Conservation (phyloP, 2,329 filamentous ascomycete genomes). For the Chrysoporthe cubensis region DNA sequence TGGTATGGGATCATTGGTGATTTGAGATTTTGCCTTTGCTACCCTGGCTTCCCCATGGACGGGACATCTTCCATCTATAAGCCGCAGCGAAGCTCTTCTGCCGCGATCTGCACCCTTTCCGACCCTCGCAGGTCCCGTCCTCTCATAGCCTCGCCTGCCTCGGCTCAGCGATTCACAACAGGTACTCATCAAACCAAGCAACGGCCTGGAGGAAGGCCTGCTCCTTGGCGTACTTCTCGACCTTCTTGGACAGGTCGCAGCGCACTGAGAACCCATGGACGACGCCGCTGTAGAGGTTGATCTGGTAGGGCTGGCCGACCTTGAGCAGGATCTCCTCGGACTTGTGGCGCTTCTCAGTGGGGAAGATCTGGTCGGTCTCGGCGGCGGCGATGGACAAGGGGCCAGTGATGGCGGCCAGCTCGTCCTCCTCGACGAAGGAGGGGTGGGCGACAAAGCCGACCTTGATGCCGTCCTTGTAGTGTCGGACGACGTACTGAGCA, state of each 20-base stretch:
- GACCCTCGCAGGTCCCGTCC: not conserved
- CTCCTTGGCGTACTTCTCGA: constrained; percentile 74
- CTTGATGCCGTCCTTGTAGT: constrained; percentile 65
- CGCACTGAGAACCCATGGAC: constrained; percentile 77
- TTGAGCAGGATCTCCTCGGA: constrained; percentile 66
- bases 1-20: too few relatives aligned
- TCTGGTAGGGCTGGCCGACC: constrained; percentile 68
- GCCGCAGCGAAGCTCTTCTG: not conserved
- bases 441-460: constrained; percentile 78
- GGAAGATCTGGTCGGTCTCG: constrained; percentile 70
- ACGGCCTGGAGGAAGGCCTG: constrained; percentile 80
- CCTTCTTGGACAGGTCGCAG: constrained; percentile 60
- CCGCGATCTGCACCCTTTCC: not conserved
- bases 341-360: constrained; percentile 64
- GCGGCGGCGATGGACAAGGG: constrained; percentile 70
- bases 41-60: too few relatives aligned
- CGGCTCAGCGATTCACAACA: constrained; percentile 39
- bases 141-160: not conserved
- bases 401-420: constrained; percentile 67
- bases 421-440: constrained; percentile 70
- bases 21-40: too few relatives aligned
- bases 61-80: not conserved
- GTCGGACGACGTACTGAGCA: constrained; percentile 68
- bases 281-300: constrained; percentile 74
- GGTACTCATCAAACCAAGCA: constrained; percentile 72